These are phyloP conservation scores for Bacidia rubella DNA, from an alignment of 495 filamentous ascomycete genomes.

Conservation along the genomic window DNA sequence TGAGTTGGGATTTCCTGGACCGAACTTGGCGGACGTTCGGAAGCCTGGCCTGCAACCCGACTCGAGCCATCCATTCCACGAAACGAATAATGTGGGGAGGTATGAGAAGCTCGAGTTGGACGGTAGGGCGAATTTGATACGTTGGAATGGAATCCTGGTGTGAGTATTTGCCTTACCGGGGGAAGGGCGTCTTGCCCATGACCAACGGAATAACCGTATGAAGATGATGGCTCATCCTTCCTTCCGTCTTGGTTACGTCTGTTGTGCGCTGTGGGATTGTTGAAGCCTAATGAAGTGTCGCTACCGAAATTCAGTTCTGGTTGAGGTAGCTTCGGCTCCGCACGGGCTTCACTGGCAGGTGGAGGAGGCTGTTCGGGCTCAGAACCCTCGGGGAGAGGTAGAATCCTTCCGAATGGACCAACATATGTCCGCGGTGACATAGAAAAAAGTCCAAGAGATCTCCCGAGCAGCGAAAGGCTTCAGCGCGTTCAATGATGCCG, in stretches of 20 bases:
- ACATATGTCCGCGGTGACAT: slow-evolving; percentile 34
- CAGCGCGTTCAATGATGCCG: background rate
- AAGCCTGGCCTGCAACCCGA: background rate
- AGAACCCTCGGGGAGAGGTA: slow-evolving; percentile 24
- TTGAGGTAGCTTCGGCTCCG: slow-evolving; percentile 36
- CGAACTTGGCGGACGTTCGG: background rate
- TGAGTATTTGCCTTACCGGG: slow-evolving; percentile 35
- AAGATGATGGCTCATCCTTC: slow-evolving; percentile 5
- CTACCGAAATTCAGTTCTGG: slow-evolving; percentile 35
- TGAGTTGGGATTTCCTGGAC: background rate
- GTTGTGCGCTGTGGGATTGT: slow-evolving; percentile 22
- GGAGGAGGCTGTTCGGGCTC: slow-evolving; percentile 23
- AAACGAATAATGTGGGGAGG: background rate
- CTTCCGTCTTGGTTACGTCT: slow-evolving; percentile 12
- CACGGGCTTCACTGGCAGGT: slow-evolving; percentile 26
- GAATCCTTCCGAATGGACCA: slow-evolving; percentile 38
- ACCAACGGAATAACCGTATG: slow-evolving; percentile 15
- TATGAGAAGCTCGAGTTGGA: background rate
- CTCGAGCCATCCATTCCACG: background rate
- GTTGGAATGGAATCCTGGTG: slow-evolving; percentile 24
- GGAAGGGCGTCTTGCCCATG: slow-evolving; percentile 27
- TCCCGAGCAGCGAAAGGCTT: background rate
- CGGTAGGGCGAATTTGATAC: slow-evolving; percentile 10
- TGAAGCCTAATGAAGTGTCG: slow-evolving; percentile 27
- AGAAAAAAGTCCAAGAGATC: background rate